Evolutionary conservation across 352 stramenopile genomes (phyloP), one percentile per base, ranked within the genome.

Genomic region (Phytophthora pluvialis): DNA sequence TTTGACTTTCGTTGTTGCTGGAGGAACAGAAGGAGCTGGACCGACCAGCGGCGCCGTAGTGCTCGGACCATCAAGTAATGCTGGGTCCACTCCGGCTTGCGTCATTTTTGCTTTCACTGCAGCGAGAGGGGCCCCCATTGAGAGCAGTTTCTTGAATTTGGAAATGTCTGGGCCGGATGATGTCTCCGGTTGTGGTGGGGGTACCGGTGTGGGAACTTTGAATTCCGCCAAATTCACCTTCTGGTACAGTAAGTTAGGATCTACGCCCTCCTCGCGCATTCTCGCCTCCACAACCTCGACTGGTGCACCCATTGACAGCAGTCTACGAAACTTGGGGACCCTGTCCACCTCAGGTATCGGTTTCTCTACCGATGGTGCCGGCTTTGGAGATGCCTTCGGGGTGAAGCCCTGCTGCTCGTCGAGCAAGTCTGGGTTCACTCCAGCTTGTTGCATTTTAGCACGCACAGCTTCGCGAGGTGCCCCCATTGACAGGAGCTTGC

Each of bases 401-500:
- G 58, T 36, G 38, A 85, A 81, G 0, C 68, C 66, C 33, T 73
- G 64, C 31, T 91, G 74, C n/a, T 91, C 81, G 7, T 68, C 60
- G 1, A 95, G 62, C 4, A 93, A 66, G n/a, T 80, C 54, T 7
- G 83, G 80, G 43, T 92, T 67, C 1, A 93, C 33, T 28, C 85
- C 85, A 18, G 75, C 95, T 65, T 95, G 84, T 9, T 70, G 55
- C 78, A 98, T 89, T 57, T 91, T 93, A 4, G 75, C 73, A 11
- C 83, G 74, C 10, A 91, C 82, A n/a, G 92, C 91, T 45, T 88
- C 91, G 0, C 83, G 72, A 10, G 87, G 88, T 10, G 93, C 84
- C 3, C 88, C 89, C 83, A 97, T 95, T 1, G 78, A 78, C 11
- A 96, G 52, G 72, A 99, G 87, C 63, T 98, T 98, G 36, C 97